These are phyloP conservation scores for Mollisiaceae sp. DNA, from an alignment of 2,329 filamentous ascomycete genomes.

Conservation along the genomic window DNA sequence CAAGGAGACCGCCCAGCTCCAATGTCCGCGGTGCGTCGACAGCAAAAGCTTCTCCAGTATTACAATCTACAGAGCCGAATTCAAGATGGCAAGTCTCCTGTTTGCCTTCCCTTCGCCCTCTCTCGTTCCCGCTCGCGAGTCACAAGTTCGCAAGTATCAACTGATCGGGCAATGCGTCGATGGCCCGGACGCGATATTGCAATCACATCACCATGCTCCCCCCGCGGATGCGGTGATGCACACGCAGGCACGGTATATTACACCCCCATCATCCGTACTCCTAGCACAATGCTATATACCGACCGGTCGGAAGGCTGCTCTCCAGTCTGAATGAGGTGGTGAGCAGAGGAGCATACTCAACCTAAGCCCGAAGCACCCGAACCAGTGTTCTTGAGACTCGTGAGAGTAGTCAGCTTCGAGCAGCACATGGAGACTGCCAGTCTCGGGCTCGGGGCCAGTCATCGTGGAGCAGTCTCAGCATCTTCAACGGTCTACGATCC, in stretches of 20 bases:
- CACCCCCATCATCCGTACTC: neutral
- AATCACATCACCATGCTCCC: neutral
- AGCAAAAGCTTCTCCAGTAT: constrained; percentile 1
- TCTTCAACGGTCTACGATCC: neutral
- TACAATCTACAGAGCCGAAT: neutral
- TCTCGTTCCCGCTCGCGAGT: neutral
- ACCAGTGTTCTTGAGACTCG: neutral
- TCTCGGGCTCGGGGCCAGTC: neutral
- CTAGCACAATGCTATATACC: neutral
- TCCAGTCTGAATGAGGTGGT: neutral
- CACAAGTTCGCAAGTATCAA: neutral
- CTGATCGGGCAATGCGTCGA: constrained; percentile 3
- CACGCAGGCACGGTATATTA: neutral
- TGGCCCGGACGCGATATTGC: neutral
- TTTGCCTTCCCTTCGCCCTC: neutral
- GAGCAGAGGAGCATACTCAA: neutral
- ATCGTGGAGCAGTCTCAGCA: neutral
- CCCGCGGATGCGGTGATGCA: neutral
- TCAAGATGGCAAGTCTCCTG: neutral
- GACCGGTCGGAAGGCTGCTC: neutral
- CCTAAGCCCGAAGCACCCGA: neutral
- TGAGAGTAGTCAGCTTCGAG: neutral
- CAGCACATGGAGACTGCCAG: neutral
- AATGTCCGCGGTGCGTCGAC: constrained; percentile 10
- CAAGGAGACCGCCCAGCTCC: neutral